phyloP scores from a whole-genome alignment of 1,284 basidiomycete genomes.

The Bjerkandera adusta region DNA sequence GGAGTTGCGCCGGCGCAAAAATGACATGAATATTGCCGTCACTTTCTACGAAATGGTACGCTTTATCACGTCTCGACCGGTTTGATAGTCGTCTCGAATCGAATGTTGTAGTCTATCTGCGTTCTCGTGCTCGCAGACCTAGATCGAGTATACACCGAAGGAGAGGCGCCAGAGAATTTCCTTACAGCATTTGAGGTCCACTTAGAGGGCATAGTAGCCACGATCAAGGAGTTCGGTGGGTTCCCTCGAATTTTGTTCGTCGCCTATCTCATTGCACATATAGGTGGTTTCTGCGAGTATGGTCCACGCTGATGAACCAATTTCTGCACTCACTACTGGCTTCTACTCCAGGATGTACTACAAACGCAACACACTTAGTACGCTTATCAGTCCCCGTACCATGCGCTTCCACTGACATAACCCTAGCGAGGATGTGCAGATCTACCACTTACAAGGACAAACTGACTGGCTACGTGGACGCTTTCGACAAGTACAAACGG shows the following conservation, averaged over 20 bases:
- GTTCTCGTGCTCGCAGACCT: conserved; percentile 10
- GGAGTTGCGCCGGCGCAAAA: conserved; percentile 24
- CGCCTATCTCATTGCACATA: neutral
- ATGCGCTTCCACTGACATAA: neutral
- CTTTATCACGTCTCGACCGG: conserved; percentile 10
- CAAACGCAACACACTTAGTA: conserved; percentile 24
- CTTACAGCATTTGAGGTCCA: neutral
- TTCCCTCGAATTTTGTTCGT: neutral
- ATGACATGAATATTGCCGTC: conserved; percentile 22
- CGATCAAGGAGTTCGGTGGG: neutral
- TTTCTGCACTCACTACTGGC: neutral
- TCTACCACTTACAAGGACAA: conserved; percentile 25
- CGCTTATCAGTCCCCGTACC: neutral
- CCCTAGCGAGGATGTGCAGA: conserved; percentile 19
- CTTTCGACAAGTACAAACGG: conserved; percentile 21
- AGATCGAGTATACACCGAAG: conserved; percentile 7
- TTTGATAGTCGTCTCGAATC: neutral
- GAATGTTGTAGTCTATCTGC: neutral
- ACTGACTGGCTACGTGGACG: conserved; percentile 18
- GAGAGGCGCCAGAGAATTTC: neutral
- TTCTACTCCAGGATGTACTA: conserved; percentile 25
- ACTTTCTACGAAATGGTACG: conserved; percentile 19
- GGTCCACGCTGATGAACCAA: conserved; percentile 3
- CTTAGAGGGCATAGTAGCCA: neutral
- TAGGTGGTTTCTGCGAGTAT: conserved; percentile 27